phyloP scores from a whole-genome alignment of 257 asterid genomes.

The Lantana camara region DNA sequence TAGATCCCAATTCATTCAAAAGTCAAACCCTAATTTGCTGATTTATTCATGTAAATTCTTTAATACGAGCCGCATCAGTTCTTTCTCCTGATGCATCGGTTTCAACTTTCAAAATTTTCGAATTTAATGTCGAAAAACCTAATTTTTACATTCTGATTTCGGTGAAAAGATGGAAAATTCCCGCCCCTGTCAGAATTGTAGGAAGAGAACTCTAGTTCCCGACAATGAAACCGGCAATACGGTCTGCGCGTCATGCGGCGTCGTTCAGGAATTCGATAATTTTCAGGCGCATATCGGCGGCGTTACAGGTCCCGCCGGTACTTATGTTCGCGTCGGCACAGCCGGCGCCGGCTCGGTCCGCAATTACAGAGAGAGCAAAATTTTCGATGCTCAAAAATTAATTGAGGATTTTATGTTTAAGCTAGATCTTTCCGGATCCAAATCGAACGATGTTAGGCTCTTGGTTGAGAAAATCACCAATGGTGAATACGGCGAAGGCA shows the following conservation, averaged over 20 bases:
- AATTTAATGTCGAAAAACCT: neutral
- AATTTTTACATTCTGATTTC: neutral
- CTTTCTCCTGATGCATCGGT: neutral
- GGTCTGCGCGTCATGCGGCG: slow-evolving; percentile 63
- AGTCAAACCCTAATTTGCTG: no score
- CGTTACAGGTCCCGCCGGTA: slow-evolving; percentile 52
- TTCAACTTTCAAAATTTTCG: neutral
- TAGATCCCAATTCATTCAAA: no score
- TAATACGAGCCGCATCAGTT: no score
- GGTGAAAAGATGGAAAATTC: slow-evolving; percentile 39
- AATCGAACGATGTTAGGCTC: slow-evolving; percentile 43
- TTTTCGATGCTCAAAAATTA: slow-evolving; percentile 49
- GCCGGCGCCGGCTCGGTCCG: slow-evolving; percentile 50
- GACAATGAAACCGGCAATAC: slow-evolving; percentile 45
- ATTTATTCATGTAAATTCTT: no score
- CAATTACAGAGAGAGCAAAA: slow-evolving; percentile 54
- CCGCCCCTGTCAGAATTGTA: slow-evolving; percentile 56
- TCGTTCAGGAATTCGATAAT: slow-evolving; percentile 57
- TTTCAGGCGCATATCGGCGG: slow-evolving; percentile 57
- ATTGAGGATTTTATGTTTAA: slow-evolving; percentile 49
- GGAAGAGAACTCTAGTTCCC: slow-evolving; percentile 29
- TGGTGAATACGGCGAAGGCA: slow-evolving; percentile 71
- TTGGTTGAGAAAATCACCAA: slow-evolving; percentile 56
- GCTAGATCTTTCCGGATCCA: slow-evolving; percentile 48
- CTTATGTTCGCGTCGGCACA: slow-evolving; percentile 54